Conservation (phyloP, 305 asterid species). For the Withania somnifera region DNA sequence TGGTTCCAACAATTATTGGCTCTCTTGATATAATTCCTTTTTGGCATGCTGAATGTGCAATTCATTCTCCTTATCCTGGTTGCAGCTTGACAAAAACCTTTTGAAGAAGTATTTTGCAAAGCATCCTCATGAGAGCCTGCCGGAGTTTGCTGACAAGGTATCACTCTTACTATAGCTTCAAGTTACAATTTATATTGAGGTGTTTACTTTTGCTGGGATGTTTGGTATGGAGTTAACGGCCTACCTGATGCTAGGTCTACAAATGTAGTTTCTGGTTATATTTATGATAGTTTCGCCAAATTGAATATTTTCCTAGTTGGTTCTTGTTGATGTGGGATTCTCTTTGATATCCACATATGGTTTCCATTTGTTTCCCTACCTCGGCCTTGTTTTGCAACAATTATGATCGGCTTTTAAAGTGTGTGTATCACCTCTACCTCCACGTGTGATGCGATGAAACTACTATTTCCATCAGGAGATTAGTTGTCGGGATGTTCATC, state of each 20-base stretch:
- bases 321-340: not conserved
- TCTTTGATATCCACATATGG: not conserved
- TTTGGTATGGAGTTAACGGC: not conserved
- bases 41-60: not conserved
- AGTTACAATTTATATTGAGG: not conserved
- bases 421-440: not conserved
- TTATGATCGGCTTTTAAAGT: not conserved
- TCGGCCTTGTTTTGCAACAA: not conserved
- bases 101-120: conserved; percentile 63
- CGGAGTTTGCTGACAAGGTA: conserved; percentile 91
- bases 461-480: not conserved
- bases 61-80: conserved; percentile 14
- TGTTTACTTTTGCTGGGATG: not conserved
- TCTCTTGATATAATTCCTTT: not conserved
- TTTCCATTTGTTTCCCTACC: not conserved
- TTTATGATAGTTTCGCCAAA: not conserved
- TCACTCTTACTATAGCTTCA: not conserved
- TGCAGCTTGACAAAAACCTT: conserved; percentile 84
- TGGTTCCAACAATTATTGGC: not conserved
- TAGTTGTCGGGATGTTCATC: not conserved
- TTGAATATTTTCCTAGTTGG: not conserved
- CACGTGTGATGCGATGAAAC: not conserved
- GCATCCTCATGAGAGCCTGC: conserved; percentile 74
- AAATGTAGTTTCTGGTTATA: not conserved
- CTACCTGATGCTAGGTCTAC: not conserved